A percentile compares a stretch with the other conserved stretches of the same genome.
Conservation (phyloP, 2,329 filamentous ascomycete genomes). For the Trichoderma koningiopsis region DNA sequence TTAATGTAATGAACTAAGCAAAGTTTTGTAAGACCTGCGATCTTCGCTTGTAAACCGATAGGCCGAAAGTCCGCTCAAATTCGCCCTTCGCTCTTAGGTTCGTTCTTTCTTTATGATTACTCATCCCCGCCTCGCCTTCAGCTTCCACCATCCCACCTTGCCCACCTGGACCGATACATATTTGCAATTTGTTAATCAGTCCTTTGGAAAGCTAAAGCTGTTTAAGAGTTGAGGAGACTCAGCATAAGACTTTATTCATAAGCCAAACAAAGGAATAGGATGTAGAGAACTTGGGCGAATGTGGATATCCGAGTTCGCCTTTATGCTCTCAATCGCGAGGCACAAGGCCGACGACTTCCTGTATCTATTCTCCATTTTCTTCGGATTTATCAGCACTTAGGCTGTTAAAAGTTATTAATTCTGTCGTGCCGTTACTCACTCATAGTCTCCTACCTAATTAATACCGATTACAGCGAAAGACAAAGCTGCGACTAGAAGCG, state of each 20-base stretch:
- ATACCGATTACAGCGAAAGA: background rate
- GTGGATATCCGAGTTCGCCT: background rate
- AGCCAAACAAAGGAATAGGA: background rate
- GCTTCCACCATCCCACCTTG: background rate
- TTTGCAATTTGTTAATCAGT: slow-evolving; percentile 4
- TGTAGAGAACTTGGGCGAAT: background rate
- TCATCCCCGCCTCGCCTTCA: background rate
- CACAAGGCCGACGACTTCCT: no score
- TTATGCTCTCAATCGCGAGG: background rate
- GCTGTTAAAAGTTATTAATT: background rate
- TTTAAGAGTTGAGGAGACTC: background rate
- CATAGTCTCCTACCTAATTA: no score
- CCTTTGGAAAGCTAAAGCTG: background rate
- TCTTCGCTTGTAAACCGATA: background rate
- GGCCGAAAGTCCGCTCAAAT: background rate
- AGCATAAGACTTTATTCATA: background rate
- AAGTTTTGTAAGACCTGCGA: background rate
- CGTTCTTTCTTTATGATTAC: background rate
- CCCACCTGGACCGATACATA: background rate
- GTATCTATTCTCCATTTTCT: background rate
- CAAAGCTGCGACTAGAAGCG: background rate
- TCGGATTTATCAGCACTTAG: background rate
- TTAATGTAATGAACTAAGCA: background rate
- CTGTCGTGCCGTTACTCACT: background rate
- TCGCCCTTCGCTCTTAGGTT: background rate